Base-by-base conservation (phyloP, 1,139 yeast species). In the Geotrichum histeridarum region DNA sequence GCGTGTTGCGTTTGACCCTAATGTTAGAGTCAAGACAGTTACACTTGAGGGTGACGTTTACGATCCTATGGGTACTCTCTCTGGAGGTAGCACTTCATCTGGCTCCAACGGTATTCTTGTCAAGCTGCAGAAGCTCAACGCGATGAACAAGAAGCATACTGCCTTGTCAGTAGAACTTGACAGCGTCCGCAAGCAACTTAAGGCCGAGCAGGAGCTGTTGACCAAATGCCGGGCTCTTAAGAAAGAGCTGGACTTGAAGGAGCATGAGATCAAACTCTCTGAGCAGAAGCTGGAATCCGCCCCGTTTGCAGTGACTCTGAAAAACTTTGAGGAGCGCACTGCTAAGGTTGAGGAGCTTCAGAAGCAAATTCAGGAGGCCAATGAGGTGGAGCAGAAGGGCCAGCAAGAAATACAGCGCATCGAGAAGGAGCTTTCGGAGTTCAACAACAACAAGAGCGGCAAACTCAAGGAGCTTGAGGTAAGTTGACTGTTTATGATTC, bases 1-100 rank as follows among this genome's bases (percentile, higher is more conserved):
- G 63, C 74, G 77, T 48, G 86, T 93, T 3, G 90, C 99, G 0
- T 94, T 91, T 69, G 83, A 91, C 67, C 94, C 93, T 0, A 77
- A 81, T 56, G 82, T 93, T 12, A 78, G 88, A 60, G 77, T 91
- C 0, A 82, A 93, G 64, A 85, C 96, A n/a, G 91, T 94, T 12
- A 94, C 99, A 0, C 69, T 87, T 42, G 94, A 91, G 53, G 99
- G 99, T 49, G 99, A 93, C 70, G 79, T 85, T 9, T 94, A 91
- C 70, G 99, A 94, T 67, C 99, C 99, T 0, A 90, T 86, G 62
- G 99, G 99, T 12, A 89, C 95, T 22, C 74, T 94, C 42, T 87
- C 97, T 1, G 99, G 99, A 53, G 99, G 99, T n/a, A 84, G 95
- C 22, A 78, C 55, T 42, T 57, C 65, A n/a, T 71, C 74, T 48